Evolutionary conservation across 257 asterid species (phyloP).

Genomic region (Nicotiana undulata): DNA sequence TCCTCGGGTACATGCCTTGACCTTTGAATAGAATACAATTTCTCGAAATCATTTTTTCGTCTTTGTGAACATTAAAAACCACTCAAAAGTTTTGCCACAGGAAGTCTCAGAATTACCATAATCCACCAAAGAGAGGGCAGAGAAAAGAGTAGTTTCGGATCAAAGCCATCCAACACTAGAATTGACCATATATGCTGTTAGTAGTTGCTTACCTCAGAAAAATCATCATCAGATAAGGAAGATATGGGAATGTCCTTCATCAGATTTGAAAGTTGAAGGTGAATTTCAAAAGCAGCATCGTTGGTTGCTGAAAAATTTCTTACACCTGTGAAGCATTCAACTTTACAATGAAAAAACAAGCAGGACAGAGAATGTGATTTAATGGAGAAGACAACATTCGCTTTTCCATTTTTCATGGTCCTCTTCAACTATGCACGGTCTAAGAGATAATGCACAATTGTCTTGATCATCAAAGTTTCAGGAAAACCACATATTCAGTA

Average conservation of each 20-base stretch:
- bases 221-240: conserved; percentile 65
- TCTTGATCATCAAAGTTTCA: neutral
- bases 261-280: conserved; percentile 53
- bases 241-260: conserved; percentile 37
- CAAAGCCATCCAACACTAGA: neutral
- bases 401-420: neutral
- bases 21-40: neutral
- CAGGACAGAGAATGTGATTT: neutral
- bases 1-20: neutral
- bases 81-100: neutral
- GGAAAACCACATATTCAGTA: neutral
- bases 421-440: neutral
- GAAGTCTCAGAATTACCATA: neutral
- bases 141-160: neutral
- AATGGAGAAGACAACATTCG: neutral
- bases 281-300: conserved; percentile 29
- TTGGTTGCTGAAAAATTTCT: conserved; percentile 36
- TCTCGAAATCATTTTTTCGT: neutral
- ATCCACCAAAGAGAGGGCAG: neutral
- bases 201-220: conserved; percentile 51
- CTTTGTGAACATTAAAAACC: neutral
- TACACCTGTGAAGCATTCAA: conserved; percentile 38
- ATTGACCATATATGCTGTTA: neutral
- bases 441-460: neutral
- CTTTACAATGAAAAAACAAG: conserved; percentile 5